Conservation (phyloP, 2,329 filamentous ascomycete species). For the Ophiostoma sp. region DNA sequence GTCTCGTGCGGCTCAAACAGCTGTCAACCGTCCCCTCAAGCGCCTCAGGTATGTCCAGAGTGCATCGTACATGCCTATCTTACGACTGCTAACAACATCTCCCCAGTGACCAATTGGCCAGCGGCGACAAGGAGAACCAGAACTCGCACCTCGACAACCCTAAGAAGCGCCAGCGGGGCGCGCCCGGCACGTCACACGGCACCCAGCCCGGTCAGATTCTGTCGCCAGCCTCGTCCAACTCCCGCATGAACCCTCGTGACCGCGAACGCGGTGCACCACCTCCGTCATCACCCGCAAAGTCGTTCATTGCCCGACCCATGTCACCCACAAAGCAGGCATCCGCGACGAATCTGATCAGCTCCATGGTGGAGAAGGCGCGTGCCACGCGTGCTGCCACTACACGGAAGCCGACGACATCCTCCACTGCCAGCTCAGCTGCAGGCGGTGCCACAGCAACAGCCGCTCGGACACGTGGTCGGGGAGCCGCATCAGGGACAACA, state of each 20-base stretch:
- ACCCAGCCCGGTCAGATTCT: slow-evolving; percentile 59
- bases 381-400: slow-evolving; percentile 49
- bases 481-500: slow-evolving; percentile 39
- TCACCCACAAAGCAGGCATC: slow-evolving; percentile 62
- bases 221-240: slow-evolving; percentile 81
- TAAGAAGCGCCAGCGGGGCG: slow-evolving; percentile 64
- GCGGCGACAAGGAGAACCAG: slow-evolving; percentile 77
- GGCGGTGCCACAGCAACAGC: slow-evolving; percentile 35
- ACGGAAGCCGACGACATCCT: slow-evolving; percentile 48
- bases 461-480: slow-evolving; percentile 35
- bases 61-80: too few relatives aligned
- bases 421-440: slow-evolving; percentile 44
- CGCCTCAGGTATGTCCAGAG: slow-evolving; percentile 49
- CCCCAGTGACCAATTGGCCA: slow-evolving; percentile 62
- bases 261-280: slow-evolving; percentile 34
- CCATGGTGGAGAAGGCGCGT: slow-evolving; percentile 63
- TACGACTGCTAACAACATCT: slow-evolving; percentile 34
- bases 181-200: slow-evolving; percentile 33
- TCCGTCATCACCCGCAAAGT: slow-evolving; percentile 56
- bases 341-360: slow-evolving; percentile 51
- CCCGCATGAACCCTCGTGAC: slow-evolving; percentile 62
- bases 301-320: slow-evolving; percentile 57
- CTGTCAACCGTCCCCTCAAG: slow-evolving; percentile 44
- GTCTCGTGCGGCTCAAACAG: slow-evolving; percentile 16
- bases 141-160: slow-evolving; percentile 59